Base-by-base conservation (phyloP, 352 stramenopile species). In the Phytophthora citrophthora region DNA sequence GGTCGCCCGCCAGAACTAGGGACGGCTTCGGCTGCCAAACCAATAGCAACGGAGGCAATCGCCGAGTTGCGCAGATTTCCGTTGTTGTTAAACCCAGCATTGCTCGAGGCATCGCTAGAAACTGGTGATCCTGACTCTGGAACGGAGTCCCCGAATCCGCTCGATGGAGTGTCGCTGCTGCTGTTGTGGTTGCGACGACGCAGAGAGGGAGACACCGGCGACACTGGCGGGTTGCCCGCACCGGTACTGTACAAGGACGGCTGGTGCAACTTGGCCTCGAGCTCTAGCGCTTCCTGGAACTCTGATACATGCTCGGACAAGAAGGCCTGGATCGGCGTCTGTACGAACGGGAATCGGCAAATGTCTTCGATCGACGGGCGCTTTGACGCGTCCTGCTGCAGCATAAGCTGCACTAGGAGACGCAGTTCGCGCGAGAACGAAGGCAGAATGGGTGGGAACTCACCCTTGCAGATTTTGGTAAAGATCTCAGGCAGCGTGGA, bases 321-420 rank as follows among this genome's bases (percentile, higher is more conserved):
- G 61, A 96, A 96, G 4, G 83, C 79, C 52, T 96, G 86, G 40
- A 96, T 94, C 1, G 88, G 88, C 2, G 74, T 74, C 61, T 96
- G 88, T 3, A 96, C 88, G 53, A 94, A 94, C 32, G 84, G 86
- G 56, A 96, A 96, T 31, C 86, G 86, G 44, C 86, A 96, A 61
- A 96, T 96, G 52, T 96, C 88, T 81, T 96, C 88, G 58, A 96
- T 95, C 10, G 86, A 93, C 38, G 88, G 88, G 1, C 88, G 86
- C 70, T 96, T 96, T 1, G 81, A 90, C 3, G 86, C 72, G 41
- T 96, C 88, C 49, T 94, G 85, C 61, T 96, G 88, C 15, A 96
- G 74, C 88, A 96, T 96, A 40, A 96, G 83, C 64, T 93, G 84
- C 36, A 96, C 86, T 0, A 96, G 77, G 24, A 96, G 71, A 24